Evolutionary conservation across 1,284 basidiomycete species (phyloP).

Genomic region (Pseudozyma pruni): DNA sequence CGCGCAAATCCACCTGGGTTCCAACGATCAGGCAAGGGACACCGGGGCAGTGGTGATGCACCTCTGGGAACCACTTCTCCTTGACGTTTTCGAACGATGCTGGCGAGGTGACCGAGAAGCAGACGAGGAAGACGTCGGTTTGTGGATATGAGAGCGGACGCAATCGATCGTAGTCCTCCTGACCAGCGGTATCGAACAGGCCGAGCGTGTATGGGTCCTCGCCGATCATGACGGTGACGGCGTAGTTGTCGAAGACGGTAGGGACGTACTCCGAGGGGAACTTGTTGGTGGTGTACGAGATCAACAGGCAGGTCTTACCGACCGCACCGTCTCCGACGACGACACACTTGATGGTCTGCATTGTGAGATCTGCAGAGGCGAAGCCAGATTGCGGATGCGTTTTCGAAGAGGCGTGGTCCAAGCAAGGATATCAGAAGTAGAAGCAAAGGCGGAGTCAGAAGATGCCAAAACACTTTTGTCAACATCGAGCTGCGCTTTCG

Average conservation of each 20-base stretch:
- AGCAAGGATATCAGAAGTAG: too few species aligned
- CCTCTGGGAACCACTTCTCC: conserved; percentile 99
- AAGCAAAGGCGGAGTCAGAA: too few species aligned
- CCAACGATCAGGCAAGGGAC: conserved; percentile 99
- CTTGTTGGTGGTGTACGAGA: conserved; percentile 97
- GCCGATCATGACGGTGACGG: conserved; percentile 99
- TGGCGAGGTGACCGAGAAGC: conserved; percentile 97
- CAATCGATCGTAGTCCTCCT: conserved; percentile 99
- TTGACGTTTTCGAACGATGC: conserved; percentile 99
- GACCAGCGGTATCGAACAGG: conserved; percentile 97
- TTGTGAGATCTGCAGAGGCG: conserved; percentile 20
- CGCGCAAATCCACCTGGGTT: conserved; percentile 96
- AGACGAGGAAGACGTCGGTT: conserved; percentile 99
- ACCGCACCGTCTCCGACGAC: conserved; percentile 99
- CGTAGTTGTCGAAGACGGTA: conserved; percentile 94
- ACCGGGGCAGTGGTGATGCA: conserved; percentile 99
- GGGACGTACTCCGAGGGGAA: conserved; percentile 88
- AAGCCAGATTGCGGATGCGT: neutral
- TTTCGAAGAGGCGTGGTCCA: too few species aligned
- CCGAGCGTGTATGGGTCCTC: conserved; percentile 99
- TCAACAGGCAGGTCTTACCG: conserved; percentile 99
- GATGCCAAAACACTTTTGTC: too few species aligned
- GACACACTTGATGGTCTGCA: conserved; percentile 77
- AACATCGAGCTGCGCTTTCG: too few species aligned
- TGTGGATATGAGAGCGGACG: conserved; percentile 99